phyloP scores from a whole-genome alignment of 1,284 basidiomycete species.

The Rhodotorula sp. region DNA sequence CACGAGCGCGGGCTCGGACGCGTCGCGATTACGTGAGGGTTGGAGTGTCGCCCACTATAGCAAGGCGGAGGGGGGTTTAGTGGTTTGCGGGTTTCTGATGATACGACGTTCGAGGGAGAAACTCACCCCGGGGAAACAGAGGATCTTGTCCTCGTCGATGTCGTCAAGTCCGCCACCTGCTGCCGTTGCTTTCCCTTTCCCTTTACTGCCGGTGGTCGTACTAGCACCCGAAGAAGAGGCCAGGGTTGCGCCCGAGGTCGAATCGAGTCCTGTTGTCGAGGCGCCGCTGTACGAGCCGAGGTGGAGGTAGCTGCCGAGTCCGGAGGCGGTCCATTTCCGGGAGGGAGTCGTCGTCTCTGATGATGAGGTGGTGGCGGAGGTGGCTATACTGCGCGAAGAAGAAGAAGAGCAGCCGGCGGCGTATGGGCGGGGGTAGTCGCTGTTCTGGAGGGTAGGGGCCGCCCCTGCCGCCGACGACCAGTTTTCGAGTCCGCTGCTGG shows the following conservation, averaged over 20 bases:
- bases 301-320: neutral
- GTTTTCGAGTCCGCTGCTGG: neutral
- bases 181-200: neutral
- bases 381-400: neutral
- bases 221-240: neutral
- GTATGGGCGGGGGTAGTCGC: too few relatives aligned
- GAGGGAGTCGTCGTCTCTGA: neutral
- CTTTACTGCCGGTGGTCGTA: neutral
- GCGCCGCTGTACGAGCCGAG: neutral
- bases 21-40: constrained; percentile 20
- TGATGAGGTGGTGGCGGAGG: neutral
- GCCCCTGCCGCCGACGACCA: neutral
- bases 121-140: constrained; percentile 38
- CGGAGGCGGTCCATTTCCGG: neutral
- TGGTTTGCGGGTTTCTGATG: neutral
- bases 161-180: neutral
- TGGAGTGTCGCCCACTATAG: constrained; percentile 33
- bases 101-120: neutral
- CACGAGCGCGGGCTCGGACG: constrained; percentile 36
- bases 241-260: neutral
- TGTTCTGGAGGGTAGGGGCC: too few relatives aligned
- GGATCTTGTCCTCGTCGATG: constrained; percentile 30
- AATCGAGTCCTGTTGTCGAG: neutral
- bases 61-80: too few relatives aligned
- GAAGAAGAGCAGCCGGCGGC: neutral